phyloP scores from a whole-genome alignment of 805 yeast species.

The Candida verbasci region DNA sequence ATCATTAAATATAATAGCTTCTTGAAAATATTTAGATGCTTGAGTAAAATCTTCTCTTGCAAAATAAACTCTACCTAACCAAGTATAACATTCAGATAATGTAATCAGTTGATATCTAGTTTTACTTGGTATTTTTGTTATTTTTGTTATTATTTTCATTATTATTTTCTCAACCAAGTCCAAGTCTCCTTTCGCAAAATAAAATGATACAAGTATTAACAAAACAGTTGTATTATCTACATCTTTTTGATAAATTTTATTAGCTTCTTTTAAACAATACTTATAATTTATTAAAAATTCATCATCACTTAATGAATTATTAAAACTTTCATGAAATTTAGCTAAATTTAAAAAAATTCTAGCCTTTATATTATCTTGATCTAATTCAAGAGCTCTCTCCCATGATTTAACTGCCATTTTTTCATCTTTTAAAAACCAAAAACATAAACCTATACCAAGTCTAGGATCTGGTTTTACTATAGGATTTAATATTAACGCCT shows the following conservation, averaged over 20 bases:
- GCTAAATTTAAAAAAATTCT: slow-evolving; percentile 63
- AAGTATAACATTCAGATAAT: slow-evolving; percentile 47
- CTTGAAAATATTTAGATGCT: slow-evolving; percentile 70
- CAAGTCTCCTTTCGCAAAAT: slow-evolving; percentile 63
- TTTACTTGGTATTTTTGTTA: slow-evolving; percentile 15
- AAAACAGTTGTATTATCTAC: slow-evolving; percentile 58
- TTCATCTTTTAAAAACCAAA: slow-evolving; percentile 80
- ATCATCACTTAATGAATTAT: slow-evolving; percentile 51
- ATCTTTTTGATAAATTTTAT: slow-evolving; percentile 32
- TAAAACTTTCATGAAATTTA: slow-evolving; percentile 60
- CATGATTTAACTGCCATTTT: slow-evolving; percentile 77
- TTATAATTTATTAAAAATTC: slow-evolving; percentile 60
- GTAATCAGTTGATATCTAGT: slow-evolving; percentile 26
- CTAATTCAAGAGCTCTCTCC: slow-evolving; percentile 70
- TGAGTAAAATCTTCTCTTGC: slow-evolving; percentile 54
- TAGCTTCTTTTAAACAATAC: slow-evolving; percentile 49
- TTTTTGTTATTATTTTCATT: slow-evolving; percentile 37
- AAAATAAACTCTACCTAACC: slow-evolving; percentile 82
- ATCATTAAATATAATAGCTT: slow-evolving; percentile 62
- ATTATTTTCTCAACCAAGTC: slow-evolving; percentile 55
- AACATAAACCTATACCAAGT: slow-evolving; percentile 91
- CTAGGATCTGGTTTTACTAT: slow-evolving; percentile 85
- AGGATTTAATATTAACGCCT: slow-evolving; percentile 72
- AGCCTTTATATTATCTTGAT: slow-evolving; percentile 57
- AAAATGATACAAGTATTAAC: slow-evolving; percentile 63